These are phyloP conservation scores for Amorphotheca resinae DNA, from an alignment of 495 filamentous ascomycete genomes.

Conservation along the genomic window DNA sequence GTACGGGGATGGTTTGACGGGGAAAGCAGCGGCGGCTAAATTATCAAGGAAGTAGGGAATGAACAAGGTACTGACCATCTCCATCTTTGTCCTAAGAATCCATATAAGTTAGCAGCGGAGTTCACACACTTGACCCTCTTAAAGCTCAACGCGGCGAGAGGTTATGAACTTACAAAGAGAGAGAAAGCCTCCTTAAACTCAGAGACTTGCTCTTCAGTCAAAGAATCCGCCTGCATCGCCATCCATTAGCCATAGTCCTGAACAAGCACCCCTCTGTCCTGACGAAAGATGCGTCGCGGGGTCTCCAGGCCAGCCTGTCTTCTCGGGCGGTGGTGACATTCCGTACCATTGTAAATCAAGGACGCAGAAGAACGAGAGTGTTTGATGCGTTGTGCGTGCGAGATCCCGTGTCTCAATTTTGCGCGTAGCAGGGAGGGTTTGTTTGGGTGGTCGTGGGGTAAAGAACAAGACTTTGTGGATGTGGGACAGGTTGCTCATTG, in stretches of 20 bases:
- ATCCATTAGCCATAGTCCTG: slow-evolving; percentile 5
- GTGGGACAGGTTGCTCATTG: background rate
- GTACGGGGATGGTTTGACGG: too few species aligned
- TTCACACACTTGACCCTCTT: slow-evolving; percentile 1
- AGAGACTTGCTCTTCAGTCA: slow-evolving; percentile 98
- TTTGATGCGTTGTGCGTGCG: background rate
- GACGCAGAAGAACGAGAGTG: background rate
- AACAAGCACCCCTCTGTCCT: background rate
- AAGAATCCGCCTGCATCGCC: slow-evolving; percentile 60
- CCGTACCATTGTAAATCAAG: slow-evolving; percentile 8
- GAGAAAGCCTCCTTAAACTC: slow-evolving; percentile 99
- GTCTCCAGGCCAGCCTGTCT: slow-evolving; percentile 2
- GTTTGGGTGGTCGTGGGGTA: too few species aligned
- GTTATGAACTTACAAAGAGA: slow-evolving; percentile 73
- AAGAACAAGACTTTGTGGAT: background rate
- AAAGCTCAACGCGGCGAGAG: slow-evolving; percentile 2
- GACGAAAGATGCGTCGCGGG: slow-evolving; percentile 7
- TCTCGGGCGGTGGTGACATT: slow-evolving; percentile 1
- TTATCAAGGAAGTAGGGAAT: too few species aligned
- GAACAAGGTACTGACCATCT: slow-evolving; percentile 69
- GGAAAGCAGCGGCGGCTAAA: too few species aligned
- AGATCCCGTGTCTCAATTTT: too few species aligned
- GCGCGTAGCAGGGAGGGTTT: too few species aligned
- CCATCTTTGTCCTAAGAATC: slow-evolving; percentile 89
- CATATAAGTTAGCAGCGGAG: slow-evolving; percentile 9